Evolutionary conservation across 2,329 filamentous ascomycete species (phyloP).

Genomic region (Paraphaeosphaeria sporulosa): DNA sequence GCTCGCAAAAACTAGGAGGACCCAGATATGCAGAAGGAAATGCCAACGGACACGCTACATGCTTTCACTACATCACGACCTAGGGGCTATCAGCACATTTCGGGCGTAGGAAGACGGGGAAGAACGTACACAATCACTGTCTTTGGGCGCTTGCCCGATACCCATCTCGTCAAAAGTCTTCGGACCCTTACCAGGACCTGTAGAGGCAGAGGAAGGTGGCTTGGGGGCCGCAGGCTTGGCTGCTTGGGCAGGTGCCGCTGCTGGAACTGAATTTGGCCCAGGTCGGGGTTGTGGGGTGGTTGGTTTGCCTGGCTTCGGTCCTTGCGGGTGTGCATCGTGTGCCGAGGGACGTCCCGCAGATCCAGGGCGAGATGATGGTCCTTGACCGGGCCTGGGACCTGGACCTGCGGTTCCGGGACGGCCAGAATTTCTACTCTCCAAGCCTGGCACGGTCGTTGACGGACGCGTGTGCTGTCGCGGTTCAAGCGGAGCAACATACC

Average conservation of each 20-base stretch:
- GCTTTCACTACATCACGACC: slow-evolving; percentile 28
- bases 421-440: slow-evolving; percentile 40
- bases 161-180: slow-evolving; percentile 99
- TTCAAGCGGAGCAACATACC: slow-evolving; percentile 48
- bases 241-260: slow-evolving; percentile 10
- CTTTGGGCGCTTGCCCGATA: slow-evolving; percentile 81
- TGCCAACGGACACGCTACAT: not conserved
- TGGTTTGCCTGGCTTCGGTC: slow-evolving; percentile 28
- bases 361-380: slow-evolving; percentile 31
- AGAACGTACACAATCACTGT: slow-evolving; percentile 84
- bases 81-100: slow-evolving; percentile 11
- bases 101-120: not conserved
- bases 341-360: slow-evolving; percentile 40
- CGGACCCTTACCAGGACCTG: slow-evolving; percentile 72
- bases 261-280: slow-evolving; percentile 1
- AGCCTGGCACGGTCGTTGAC: slow-evolving; percentile 44
- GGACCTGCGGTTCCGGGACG: slow-evolving; percentile 35
- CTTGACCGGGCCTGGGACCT: slow-evolving; percentile 22
- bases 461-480: slow-evolving; percentile 45
- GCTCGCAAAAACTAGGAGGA: not conserved
- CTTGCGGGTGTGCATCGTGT: slow-evolving; percentile 24
- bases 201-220: slow-evolving; percentile 36
- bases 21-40: slow-evolving; percentile 15
- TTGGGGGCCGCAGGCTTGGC: slow-evolving; percentile 35
- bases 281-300: slow-evolving; percentile 21